A percentile compares a stretch with the other conserved stretches of the same genome.
phyloP scores from a whole-genome alignment of 192 early-diverging fungal genomes.

The Neocallimastix lanati region DNA sequence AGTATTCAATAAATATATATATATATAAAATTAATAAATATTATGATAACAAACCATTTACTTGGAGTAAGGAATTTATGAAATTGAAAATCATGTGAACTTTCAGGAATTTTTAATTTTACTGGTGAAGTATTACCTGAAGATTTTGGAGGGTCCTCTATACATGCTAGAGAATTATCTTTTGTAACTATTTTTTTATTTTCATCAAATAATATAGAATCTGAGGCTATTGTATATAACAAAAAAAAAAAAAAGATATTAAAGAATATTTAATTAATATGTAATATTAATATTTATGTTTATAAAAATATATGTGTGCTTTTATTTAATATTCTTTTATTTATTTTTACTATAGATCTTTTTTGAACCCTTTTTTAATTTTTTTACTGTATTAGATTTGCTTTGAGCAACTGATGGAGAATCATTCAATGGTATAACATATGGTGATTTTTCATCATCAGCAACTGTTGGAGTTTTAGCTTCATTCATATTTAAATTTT shows the following conservation, averaged over 20 bases:
- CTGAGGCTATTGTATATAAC: neutral
- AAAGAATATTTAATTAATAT: too few species aligned
- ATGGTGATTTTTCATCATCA: neutral
- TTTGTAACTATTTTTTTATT: neutral
- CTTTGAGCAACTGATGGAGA: neutral
- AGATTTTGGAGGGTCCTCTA: neutral
- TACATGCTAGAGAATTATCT: neutral
- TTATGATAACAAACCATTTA: too few species aligned
- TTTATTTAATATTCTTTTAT: neutral
- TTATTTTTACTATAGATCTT: neutral
- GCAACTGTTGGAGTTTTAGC: neutral
- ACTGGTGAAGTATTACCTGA: neutral
- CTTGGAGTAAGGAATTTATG: neutral
- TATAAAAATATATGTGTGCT: too few species aligned
- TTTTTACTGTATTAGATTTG: neutral
- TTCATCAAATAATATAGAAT: neutral
- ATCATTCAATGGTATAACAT: neutral
- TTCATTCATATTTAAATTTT: neutral
- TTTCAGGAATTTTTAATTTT: neutral
- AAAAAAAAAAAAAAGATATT: too few species aligned
- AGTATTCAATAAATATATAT: neutral
- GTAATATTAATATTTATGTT: too few species aligned
- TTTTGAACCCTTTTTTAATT: neutral
- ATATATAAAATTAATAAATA: too few species aligned
- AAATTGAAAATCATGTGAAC: neutral